Base-by-base conservation (phyloP, 2,329 filamentous ascomycete species). In the Lecanosticta acicola region DNA sequence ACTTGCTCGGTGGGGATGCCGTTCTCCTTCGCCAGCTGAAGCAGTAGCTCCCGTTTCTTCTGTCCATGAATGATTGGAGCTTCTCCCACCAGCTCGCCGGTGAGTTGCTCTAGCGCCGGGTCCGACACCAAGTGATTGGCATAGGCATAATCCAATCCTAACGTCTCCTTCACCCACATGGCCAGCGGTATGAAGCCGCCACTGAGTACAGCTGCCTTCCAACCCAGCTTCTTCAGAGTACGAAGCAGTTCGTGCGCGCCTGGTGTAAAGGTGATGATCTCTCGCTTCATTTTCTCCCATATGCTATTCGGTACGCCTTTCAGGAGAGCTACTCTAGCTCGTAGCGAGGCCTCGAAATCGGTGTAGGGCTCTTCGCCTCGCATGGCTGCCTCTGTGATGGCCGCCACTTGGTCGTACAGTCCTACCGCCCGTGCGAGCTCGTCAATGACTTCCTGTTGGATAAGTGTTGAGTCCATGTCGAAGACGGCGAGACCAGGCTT, bases 381-480 rank as follows among this genome's bases (percentile, higher is more conserved):
- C 93, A 98, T 98, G 29, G 93, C 91, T 26, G 89, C 84, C 49
- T 84, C 84, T 0, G 93, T 98, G 57, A 98, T 97, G 59, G 84
- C 77, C 8, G 88, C 85, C 32, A 98, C 91, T 59, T 86, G 74
- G 43, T 81, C 81, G 51, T 67, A 66, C 24, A 57, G 48, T 42
- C 88, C 87, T 2, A 95, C 80, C 32, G 85, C 85, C 43, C 85
- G 82, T 3, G 93, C 93, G 46, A 98, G 83, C 60, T 97, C 83
- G 67, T 98, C 93, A 63, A 98, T 97, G 50, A 96, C 90, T 71
- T 98, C 93, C 67, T 98, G 90, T 43, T 91, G 85, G 65, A 98
- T 97, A 49, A 98, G 78, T 0, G 93, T 98, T 67, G 85, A 93
- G 71, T 98, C 93, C 93, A 98, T 98, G 67, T 98, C 93, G 62